phyloP scores from a whole-genome alignment of 108 stramenopile genomes.

The Fistulifera pelliculosa region DNA sequence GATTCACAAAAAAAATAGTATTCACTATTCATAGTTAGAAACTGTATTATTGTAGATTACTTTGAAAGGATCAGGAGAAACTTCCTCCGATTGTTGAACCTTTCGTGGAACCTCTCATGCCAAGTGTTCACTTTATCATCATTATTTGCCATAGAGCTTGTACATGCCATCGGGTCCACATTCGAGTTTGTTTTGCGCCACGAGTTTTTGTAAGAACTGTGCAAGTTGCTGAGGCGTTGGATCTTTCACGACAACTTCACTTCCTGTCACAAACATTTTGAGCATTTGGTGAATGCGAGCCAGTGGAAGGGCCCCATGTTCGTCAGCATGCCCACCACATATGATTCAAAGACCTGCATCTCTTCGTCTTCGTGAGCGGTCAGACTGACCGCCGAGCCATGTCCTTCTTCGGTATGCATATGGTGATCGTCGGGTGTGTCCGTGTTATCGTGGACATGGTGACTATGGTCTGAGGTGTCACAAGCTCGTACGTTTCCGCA shows the following conservation, averaged over 20 bases:
- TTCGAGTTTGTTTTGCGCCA: constrained; percentile 74
- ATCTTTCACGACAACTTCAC: constrained; percentile 67
- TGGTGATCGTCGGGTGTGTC: not conserved
- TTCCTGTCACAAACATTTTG: constrained; percentile 81
- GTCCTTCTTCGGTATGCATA: constrained; percentile 21
- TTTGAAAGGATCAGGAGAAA: too few species aligned
- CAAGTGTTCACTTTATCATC: too few species aligned
- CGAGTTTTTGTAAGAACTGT: constrained; percentile 65
- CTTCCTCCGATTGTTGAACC: too few species aligned
- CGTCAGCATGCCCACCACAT: constrained; percentile 84
- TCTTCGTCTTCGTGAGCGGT: constrained; percentile 78
- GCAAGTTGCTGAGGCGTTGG: constrained; percentile 74
- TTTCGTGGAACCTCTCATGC: too few species aligned
- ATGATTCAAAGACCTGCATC: constrained; percentile 72
- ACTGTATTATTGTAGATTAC: too few species aligned
- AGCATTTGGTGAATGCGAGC: constrained; percentile 83
- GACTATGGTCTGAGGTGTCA: not conserved
- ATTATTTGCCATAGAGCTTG: constrained; percentile 60
- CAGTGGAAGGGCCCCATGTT: constrained; percentile 72
- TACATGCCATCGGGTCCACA: constrained; percentile 83
- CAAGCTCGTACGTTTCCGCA: constrained; percentile 14
- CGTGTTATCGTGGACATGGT: not conserved
- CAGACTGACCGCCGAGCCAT: constrained; percentile 48
- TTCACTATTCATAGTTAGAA: too few species aligned
- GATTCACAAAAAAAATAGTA: too few species aligned